Evolutionary conservation across 2,329 filamentous ascomycete species (phyloP), one percentile per base, ranked within the genome.

Genomic region (Mariannaea elegans): DNA sequence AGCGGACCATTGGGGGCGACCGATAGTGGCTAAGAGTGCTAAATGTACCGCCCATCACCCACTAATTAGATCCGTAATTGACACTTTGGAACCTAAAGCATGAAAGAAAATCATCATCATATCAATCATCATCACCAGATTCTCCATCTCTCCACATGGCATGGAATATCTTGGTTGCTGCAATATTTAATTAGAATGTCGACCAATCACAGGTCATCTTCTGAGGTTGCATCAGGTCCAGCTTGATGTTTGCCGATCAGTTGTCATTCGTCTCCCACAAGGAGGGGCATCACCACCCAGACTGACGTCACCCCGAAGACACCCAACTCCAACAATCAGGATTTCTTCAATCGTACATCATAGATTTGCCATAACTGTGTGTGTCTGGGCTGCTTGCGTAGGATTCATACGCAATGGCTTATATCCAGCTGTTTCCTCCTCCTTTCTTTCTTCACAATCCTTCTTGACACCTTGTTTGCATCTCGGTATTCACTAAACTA

Each of bases 291-390:
- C 41, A 39, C 53, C 38, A 27, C 62, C 57, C 61, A 51, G 56
- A 46, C 68, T 70, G 68, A 70, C 68, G 68, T 70, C 68, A 70
- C 68, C 55, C 46, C 34, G 55, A 62, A n/a, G 60, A 49, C 65
- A 48, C 19, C 52, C 31, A 64, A 24, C 54, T 57, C 62, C 68
- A 69, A 59, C 61, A 71, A 71, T 69, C 68, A 69, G 68, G 68
- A 71, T 71, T 71, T 71, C 46, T 38, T 61, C 38, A 27, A 56
- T 46, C 32, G 34, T 44, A 57, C 65, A 67, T 56, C 65, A 70
- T 70, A 63, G 61, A 63, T 56, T 63, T 59, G 55, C 32, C 23
- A 41, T 48, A 39, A 55, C 36, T 24, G 19, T 19, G 38, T 42
- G 32, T 32, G 10, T 56, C 45, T 41, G 51, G 61, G 56, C 38